Evolutionary conservation across 1,284 basidiomycete genomes (phyloP).

Genomic region (Apiotrichum mycotoxinovorans): DNA sequence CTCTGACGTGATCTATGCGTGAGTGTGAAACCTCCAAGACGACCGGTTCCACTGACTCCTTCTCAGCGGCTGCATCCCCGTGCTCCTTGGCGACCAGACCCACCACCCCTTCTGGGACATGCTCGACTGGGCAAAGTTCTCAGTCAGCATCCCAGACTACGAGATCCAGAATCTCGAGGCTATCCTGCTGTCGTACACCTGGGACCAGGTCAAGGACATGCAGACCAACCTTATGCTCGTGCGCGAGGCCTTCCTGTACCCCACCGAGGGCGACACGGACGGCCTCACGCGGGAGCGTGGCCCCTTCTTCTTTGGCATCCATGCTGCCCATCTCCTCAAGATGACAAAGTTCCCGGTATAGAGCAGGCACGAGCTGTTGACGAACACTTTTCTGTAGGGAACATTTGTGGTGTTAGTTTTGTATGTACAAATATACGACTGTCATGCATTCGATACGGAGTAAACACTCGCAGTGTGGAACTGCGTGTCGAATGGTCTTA

Average conservation of each 20-base stretch:
- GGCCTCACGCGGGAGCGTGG: constrained; percentile 22
- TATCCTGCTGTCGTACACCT: constrained; percentile 36
- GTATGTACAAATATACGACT: too few relatives aligned
- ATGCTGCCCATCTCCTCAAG: constrained; percentile 31
- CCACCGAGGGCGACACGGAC: constrained; percentile 25
- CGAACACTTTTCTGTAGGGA: neutral
- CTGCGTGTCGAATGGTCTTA: too few relatives aligned
- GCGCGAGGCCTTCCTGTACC: constrained; percentile 48
- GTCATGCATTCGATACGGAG: neutral
- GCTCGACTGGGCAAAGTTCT: constrained; percentile 48
- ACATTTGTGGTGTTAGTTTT: too few relatives aligned
- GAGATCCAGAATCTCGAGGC: constrained; percentile 41
- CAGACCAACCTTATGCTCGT: constrained; percentile 47
- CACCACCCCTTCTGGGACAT: constrained; percentile 47
- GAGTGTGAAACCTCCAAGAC: neutral
- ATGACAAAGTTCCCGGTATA: constrained; percentile 2
- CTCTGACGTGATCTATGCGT: constrained; percentile 45
- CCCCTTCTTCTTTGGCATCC: constrained; percentile 42
- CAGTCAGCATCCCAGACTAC: constrained; percentile 36
- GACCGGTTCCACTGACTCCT: neutral
- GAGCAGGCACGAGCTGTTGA: neutral
- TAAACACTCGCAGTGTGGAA: too few relatives aligned
- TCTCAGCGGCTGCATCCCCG: constrained; percentile 48
- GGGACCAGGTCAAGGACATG: constrained; percentile 31
- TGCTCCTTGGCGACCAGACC: constrained; percentile 43